Conservation (phyloP, 1,284 basidiomycete genomes). For the Moesziomyces parantarcticus region DNA sequence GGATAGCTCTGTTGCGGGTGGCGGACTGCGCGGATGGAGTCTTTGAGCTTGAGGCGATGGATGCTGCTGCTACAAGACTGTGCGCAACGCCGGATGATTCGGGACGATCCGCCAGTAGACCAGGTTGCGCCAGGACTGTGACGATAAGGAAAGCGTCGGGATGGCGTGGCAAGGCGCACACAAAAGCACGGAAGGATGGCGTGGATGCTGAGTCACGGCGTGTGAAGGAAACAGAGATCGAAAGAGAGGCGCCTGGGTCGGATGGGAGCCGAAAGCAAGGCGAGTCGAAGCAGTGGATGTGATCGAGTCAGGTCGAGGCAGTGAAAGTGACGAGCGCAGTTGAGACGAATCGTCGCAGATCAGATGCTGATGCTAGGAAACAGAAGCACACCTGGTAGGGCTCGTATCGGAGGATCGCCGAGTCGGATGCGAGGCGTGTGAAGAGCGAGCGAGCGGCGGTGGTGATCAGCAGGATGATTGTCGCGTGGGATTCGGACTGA, state of each 20-base stretch:
- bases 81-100: background rate
- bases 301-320: background rate
- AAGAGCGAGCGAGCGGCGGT: background rate
- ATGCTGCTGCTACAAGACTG: constrained; percentile 4
- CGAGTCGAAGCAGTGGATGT: background rate
- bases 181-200: background rate
- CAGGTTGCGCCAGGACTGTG: background rate
- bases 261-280: background rate
- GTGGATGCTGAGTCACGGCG: background rate
- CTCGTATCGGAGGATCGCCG: background rate
- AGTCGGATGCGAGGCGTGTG: background rate
- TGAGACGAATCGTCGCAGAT: too few species aligned
- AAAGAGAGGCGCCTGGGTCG: background rate
- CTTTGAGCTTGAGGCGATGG: constrained; percentile 1
- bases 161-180: background rate
- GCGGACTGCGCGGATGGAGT: background rate
- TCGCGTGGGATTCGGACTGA: too few species aligned
- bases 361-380: too few species aligned
- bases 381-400: too few species aligned
- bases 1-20: background rate
- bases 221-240: background rate
- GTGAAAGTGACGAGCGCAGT: too few species aligned
- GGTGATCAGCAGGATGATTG: background rate
- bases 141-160: background rate
- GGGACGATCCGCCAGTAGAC: too few species aligned